A percentile compares a stretch with the other conserved stretches of the same genome.
phyloP scores from a whole-genome alignment of 495 filamentous ascomycete species.

The Penicillium robsamsonii region DNA sequence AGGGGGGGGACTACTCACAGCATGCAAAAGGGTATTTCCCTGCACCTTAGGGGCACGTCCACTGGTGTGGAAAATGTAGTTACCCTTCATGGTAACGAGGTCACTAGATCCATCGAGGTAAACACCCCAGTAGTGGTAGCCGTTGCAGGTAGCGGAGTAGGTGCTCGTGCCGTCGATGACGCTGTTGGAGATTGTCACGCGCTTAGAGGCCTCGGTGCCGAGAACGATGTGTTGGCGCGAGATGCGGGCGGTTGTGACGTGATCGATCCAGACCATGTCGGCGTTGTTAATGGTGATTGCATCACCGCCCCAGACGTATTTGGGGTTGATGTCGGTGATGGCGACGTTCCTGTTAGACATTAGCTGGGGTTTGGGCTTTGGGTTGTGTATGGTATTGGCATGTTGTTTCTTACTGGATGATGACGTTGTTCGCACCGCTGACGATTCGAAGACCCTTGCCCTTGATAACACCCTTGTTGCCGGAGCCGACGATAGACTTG shows the following conservation, averaged over 20 bases:
- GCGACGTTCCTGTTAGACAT: constrained; percentile 37
- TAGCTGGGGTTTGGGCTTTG: background rate
- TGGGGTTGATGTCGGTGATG: constrained; percentile 47
- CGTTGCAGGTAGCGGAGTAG: constrained; percentile 45
- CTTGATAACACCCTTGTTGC: constrained; percentile 39
- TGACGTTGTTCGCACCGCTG: constrained; percentile 44
- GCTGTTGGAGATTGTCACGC: constrained; percentile 48
- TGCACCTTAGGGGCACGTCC: constrained; percentile 45
- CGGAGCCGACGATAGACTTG: constrained; percentile 45
- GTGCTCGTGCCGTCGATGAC: constrained; percentile 42
- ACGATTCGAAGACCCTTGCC: constrained; percentile 47
- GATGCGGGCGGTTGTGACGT: constrained; percentile 46
- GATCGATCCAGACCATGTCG: constrained; percentile 49
- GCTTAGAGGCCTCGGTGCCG: constrained; percentile 38
- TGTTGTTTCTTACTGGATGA: constrained; percentile 39
- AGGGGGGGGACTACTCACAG: constrained; percentile 18
- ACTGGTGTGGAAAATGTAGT: constrained; percentile 47
- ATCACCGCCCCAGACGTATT: constrained; percentile 52
- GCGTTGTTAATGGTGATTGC: constrained; percentile 44
- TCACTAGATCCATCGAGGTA: constrained; percentile 43
- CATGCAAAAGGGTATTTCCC: constrained; percentile 44
- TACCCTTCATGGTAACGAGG: constrained; percentile 45
- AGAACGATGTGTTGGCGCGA: constrained; percentile 48
- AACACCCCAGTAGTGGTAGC: constrained; percentile 48
- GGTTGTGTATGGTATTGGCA: background rate